A percentile compares a stretch with the other conserved stretches of the same genome.
Evolutionary conservation across 495 filamentous ascomycete species (phyloP).

Genomic region (Hyphodiscus hymeniophilus): DNA sequence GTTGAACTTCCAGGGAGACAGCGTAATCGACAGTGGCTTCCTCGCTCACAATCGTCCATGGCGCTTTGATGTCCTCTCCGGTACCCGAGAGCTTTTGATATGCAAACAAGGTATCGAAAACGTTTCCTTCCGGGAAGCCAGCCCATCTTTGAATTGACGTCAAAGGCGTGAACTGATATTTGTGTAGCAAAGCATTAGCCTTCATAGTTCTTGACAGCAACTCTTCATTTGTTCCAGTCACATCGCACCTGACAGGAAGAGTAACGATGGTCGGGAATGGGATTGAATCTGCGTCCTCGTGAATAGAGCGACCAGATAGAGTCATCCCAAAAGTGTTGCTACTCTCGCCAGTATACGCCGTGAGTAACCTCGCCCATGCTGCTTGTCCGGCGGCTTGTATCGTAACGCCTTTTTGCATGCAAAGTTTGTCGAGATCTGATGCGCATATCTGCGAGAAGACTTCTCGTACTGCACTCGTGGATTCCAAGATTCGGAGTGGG

Average conservation of each 20-base stretch:
- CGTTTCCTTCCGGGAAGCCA: conserved; percentile 42
- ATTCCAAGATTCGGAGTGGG: conserved; percentile 40
- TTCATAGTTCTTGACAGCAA: conserved; percentile 50
- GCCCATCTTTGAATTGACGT: conserved; percentile 59
- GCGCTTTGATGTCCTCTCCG: conserved; percentile 7
- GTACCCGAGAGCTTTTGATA: conserved; percentile 53
- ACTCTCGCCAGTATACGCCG: conserved; percentile 62
- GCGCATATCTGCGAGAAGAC: conserved; percentile 30
- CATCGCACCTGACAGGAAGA: conserved; percentile 51
- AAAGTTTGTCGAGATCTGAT: conserved; percentile 40
- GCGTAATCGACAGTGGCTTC: conserved; percentile 48
- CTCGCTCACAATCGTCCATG: conserved; percentile 45
- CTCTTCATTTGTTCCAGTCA: conserved; percentile 40
- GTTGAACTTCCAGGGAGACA: conserved; percentile 66
- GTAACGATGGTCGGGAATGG: conserved; percentile 70
- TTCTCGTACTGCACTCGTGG: conserved; percentile 30
- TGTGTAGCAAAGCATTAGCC: conserved; percentile 51
- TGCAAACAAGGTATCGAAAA: conserved; percentile 74
- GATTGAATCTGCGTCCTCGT: conserved; percentile 37
- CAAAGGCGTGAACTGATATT: conserved; percentile 62
- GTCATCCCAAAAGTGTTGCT: conserved; percentile 64
- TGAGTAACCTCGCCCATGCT: conserved; percentile 64
- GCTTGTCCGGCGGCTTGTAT: conserved; percentile 63
- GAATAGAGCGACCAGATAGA: conserved; percentile 57
- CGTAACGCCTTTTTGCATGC: conserved; percentile 48